A percentile compares a stretch with the other conserved stretches of the same genome.
Evolutionary conservation across 345 rosid genomes (phyloP).

Genomic region (Punica granatum): DNA sequence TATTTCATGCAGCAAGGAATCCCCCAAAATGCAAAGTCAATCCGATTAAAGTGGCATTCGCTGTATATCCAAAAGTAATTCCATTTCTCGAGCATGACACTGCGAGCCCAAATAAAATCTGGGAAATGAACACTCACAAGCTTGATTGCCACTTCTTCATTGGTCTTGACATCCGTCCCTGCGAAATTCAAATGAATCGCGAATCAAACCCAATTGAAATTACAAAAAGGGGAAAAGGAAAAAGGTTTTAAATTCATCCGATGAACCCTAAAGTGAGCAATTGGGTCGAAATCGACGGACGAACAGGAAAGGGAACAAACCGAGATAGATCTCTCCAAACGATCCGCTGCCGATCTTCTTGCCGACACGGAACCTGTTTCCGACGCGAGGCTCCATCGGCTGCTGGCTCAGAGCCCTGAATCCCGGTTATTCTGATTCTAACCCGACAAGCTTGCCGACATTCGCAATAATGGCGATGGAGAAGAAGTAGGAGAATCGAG

Average conservation of each 20-base stretch:
- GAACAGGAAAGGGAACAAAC: constrained; percentile 28
- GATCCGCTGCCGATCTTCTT: constrained; percentile 98
- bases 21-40: not conserved
- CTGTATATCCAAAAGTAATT: too few species aligned
- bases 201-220: constrained; percentile 10
- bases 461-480: not conserved
- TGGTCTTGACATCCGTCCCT: constrained; percentile 91
- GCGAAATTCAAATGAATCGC: constrained; percentile 6
- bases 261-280: not conserved
- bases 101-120: not conserved
- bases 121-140: constrained; percentile 53
- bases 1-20: not conserved
- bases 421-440: not conserved
- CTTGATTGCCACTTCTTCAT: constrained; percentile 97
- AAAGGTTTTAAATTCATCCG: not conserved
- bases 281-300: not conserved
- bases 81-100: too few species aligned
- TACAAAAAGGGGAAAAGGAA: not conserved
- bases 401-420: not conserved
- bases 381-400: constrained; percentile 80
- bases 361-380: constrained; percentile 83
- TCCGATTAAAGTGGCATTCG: not conserved
- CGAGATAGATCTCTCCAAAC: constrained; percentile 95
- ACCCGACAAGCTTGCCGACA: constrained; percentile 1
- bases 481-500: not conserved